phyloP scores from a whole-genome alignment of 345 rosid genomes.

The Camelina neglecta region DNA sequence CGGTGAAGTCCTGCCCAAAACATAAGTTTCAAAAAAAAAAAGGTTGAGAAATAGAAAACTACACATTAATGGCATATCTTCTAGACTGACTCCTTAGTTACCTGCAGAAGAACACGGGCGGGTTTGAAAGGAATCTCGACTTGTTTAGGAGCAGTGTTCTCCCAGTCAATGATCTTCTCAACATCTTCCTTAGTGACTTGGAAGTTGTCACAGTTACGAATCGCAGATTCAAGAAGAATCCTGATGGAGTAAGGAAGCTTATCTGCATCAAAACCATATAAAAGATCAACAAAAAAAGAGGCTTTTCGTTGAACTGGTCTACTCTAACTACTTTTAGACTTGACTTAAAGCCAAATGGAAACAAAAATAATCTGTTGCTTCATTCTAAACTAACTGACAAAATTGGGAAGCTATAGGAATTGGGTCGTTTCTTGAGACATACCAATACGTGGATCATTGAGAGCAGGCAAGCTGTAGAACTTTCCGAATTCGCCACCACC shows the following conservation, averaged over 20 bases:
- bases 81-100: conserved; percentile 1
- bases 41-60: conserved; percentile 25
- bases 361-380: too few species aligned
- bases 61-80: background rate
- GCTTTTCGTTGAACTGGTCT: background rate
- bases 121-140: conserved; percentile 99
- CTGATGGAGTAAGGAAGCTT: conserved; percentile 92
- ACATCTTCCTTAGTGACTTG: conserved; percentile 92
- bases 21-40: conserved; percentile 42
- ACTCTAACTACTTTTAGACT: too few species aligned
- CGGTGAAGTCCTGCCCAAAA: conserved; percentile 86
- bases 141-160: conserved; percentile 80
- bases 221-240: conserved; percentile 93
- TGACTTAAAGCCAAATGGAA: too few species aligned
- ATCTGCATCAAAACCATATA: conserved; percentile 40
- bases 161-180: conserved; percentile 97
- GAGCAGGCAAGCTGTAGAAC: conserved; percentile 88
- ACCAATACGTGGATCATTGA: conserved; percentile 98
- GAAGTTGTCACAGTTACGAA: conserved; percentile 95
- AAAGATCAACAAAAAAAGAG: too few species aligned
- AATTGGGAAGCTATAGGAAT: too few species aligned
- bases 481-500: conserved; percentile 97
- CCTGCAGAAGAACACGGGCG: conserved; percentile 98
- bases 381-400: too few species aligned
- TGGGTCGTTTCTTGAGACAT: background rate